Evolutionary conservation across 148 eudicot genomes (phyloP), one percentile per base, ranked within the genome.

Genomic region (Cornus controversa): DNA sequence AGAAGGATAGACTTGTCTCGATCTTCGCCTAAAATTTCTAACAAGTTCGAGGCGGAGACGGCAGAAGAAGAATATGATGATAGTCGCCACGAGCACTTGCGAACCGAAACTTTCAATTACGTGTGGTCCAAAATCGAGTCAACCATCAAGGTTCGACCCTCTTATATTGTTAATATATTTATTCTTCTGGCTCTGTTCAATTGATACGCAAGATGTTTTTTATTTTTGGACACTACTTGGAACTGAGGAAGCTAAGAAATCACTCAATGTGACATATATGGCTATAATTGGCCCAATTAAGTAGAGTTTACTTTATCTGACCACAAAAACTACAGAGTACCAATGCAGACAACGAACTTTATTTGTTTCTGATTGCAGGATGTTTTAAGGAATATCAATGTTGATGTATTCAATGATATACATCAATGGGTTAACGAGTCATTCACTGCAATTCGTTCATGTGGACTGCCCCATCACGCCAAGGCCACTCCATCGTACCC

Each of bases 91-190:
- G 14, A 71, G 47, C 72, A 65, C 42, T 78, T 81, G 70, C 83
- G 87, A 73, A 68, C 75, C 4, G 86, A 89, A 67, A 83, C 87
- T 63, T 92, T 92, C 76, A 80, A 86, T 71, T 37, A 18, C 31
- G 82, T 86, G 8, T 94, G 98, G 98, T 83, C 85, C 69, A 85
- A 83, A 47, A 88, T 90, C 31, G 95, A 94, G 57, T 87, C 88
- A 69, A 77, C 85, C 24, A 82, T 92, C 53, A 90, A 87, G 93
- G 96, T 89, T 72, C 3, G 10, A 26, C 25, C 15, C n/a, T 62
- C 20, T 45, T 71, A n/a, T 75, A 67, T 37, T 45, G 15, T 50
- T 42, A 29, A 1, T 76, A 28, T 34, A 1, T 24, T 58, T 27
- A 31, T 16, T 11, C 20, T 40, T 6, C 0, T 40, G 5, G 9